phyloP scores from a whole-genome alignment of 1,284 basidiomycete genomes.

The Trametes hirsuta region DNA sequence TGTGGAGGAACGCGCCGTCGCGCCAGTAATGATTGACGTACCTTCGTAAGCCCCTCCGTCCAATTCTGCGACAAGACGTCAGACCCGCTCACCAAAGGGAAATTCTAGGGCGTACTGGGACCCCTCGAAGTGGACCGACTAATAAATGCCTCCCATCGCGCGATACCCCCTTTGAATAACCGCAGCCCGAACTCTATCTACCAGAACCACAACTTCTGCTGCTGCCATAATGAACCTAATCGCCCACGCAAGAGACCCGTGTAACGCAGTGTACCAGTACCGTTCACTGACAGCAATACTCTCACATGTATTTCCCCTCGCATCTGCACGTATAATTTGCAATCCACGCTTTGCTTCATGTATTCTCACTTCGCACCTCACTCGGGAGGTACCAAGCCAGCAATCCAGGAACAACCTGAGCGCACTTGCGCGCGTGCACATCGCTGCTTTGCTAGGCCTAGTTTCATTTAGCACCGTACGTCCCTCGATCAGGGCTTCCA shows the following conservation, averaged over 20 bases:
- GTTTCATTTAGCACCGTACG: background rate
- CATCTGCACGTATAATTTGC: background rate
- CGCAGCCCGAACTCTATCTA: background rate
- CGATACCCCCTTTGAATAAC: background rate
- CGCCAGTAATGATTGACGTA: conserved; percentile 13
- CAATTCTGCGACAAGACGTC: background rate
- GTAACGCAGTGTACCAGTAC: conserved; percentile 1
- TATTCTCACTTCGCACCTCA: background rate
- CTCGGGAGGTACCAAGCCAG: background rate
- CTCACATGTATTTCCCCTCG: background rate
- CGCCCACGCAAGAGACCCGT: background rate
- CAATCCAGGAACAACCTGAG: background rate
- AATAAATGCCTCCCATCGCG: background rate
- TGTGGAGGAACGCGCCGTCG: background rate
- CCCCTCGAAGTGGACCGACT: conserved; percentile 5
- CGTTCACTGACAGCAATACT: background rate
- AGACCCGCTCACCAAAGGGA: background rate
- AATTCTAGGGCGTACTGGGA: conserved; percentile 17
- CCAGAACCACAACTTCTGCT: background rate
- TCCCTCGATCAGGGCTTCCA: background rate
- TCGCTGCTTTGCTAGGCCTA: background rate
- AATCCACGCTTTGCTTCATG: background rate
- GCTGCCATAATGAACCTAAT: conserved; percentile 8
- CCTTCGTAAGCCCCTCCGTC: conserved; percentile 11
- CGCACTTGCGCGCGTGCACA: background rate